Evolutionary conservation across 2,329 filamentous ascomycete genomes (phyloP).

Genomic region (Pyrenochaeta sp.): DNA sequence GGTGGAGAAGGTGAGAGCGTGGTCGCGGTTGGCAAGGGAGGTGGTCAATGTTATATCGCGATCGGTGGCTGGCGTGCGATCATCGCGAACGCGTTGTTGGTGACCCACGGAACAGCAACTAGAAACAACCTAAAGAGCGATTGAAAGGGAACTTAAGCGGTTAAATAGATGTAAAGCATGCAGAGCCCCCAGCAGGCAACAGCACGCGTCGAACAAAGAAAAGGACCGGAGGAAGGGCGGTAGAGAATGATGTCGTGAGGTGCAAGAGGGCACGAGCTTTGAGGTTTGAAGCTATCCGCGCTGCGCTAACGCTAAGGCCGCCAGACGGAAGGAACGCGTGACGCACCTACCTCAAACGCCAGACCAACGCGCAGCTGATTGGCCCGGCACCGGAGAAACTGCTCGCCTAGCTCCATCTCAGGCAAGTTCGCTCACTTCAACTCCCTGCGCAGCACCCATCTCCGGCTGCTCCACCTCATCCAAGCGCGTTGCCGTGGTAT

Average conservation of each 20-base stretch:
- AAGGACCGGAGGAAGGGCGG: conserved; percentile 20
- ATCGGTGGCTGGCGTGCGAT: conserved; percentile 47
- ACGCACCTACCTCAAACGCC: conserved; percentile 23
- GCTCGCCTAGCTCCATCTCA: conserved; percentile 14
- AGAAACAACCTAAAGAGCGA: conserved; percentile 13
- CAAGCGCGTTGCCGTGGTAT: conserved; percentile 42
- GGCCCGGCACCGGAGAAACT: conserved; percentile 32
- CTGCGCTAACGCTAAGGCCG: conserved; percentile 16
- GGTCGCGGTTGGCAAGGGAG: conserved; percentile 29
- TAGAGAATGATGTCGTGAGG: conserved; percentile 22
- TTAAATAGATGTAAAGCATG: conserved; percentile 7
- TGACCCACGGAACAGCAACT: conserved; percentile 26
- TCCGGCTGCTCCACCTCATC: conserved; percentile 34
- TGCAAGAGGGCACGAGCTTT: conserved; percentile 30
- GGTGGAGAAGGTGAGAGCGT: conserved; percentile 21
- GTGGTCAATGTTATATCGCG: conserved; percentile 40
- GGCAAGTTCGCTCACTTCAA: conserved; percentile 34
- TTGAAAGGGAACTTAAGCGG: conserved; percentile 6
- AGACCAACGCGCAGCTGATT: conserved; percentile 32
- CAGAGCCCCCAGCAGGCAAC: conserved; percentile 21
- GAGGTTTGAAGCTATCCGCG: conserved; percentile 24
- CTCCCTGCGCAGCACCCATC: conserved; percentile 30
- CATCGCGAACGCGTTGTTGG: conserved; percentile 47
- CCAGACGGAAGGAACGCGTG: conserved; percentile 24
- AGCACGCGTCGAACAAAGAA: conserved; percentile 20